Evolutionary conservation across 1,284 basidiomycete species (phyloP).

Genomic region (Sparassis latifolia): DNA sequence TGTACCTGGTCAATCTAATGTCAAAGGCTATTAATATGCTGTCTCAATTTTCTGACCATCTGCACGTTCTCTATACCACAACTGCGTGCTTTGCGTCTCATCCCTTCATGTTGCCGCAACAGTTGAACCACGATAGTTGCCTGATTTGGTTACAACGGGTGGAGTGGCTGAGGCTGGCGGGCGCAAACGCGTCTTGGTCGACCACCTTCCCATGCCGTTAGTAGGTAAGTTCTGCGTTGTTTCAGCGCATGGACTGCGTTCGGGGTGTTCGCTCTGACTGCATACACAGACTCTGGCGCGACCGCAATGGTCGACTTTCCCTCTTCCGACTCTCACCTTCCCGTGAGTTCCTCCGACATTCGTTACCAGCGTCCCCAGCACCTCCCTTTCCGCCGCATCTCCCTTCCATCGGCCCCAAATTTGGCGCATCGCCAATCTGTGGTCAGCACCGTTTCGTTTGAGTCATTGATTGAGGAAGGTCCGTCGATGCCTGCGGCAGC

Average conservation of each 20-base stretch:
- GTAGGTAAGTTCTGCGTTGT: background rate
- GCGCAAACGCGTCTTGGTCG: slow-evolving; percentile 1
- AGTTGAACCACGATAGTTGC: slow-evolving; percentile 2
- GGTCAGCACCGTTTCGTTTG: slow-evolving; percentile 60
- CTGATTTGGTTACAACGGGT: slow-evolving; percentile 3
- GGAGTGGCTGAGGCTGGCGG: slow-evolving; percentile 2
- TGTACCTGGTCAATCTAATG: no score
- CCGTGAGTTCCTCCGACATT: slow-evolving; percentile 14
- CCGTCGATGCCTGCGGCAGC: slow-evolving; percentile 8
- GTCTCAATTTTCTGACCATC: no score
- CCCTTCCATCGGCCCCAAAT: slow-evolving; percentile 57
- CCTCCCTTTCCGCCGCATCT: slow-evolving; percentile 42
- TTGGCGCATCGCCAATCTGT: slow-evolving; percentile 54
- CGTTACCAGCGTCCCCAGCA: slow-evolving; percentile 32
- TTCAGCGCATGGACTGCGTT: background rate
- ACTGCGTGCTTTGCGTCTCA: no score
- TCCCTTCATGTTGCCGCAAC: no score
- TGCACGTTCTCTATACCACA: no score
- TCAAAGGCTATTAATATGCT: no score
- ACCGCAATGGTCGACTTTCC: slow-evolving; percentile 27
- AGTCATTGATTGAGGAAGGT: slow-evolving; percentile 53
- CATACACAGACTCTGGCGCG: slow-evolving; percentile 11
- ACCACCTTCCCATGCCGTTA: slow-evolving; percentile 3
- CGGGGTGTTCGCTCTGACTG: background rate
- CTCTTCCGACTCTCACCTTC: slow-evolving; percentile 18